These are phyloP conservation scores for Solanum chiquidenum DNA, from an alignment of 257 asterid genomes.

Conservation along the genomic window DNA sequence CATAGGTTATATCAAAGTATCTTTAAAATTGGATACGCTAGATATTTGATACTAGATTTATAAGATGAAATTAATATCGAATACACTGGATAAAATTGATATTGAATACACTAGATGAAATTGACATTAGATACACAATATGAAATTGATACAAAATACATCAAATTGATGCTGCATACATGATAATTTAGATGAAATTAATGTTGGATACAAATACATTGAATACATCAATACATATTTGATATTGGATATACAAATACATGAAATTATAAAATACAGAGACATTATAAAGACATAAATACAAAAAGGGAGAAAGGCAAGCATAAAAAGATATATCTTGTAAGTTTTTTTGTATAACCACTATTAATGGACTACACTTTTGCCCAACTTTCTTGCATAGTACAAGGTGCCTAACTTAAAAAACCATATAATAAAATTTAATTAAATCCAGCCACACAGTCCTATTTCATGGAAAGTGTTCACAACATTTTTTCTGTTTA, in stretches of 20 bases:
- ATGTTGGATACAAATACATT: too few species aligned
- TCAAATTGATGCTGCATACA: background rate
- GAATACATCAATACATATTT: background rate
- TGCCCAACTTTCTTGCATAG: background rate
- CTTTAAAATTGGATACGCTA: background rate
- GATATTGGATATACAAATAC: accelerated
- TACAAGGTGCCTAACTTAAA: background rate
- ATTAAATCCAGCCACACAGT: conserved; percentile 14
- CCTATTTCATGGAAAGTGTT: conserved; percentile 19
- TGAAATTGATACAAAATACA: too few species aligned
- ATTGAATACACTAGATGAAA: background rate
- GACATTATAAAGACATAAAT: background rate
- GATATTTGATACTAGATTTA: too few species aligned
- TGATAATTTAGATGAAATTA: too few species aligned
- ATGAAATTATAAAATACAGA: too few species aligned
- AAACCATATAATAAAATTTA: background rate
- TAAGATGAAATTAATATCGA: background rate
- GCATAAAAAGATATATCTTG: background rate
- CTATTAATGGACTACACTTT: conserved; percentile 5
- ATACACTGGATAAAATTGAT: too few species aligned
- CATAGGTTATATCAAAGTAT: background rate
- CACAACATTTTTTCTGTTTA: background rate
- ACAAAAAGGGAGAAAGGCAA: background rate
- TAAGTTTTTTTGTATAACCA: background rate
- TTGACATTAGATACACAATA: background rate